Conservation (phyloP, 75 land plant species). For the Sequoiadendron giganteum region DNA sequence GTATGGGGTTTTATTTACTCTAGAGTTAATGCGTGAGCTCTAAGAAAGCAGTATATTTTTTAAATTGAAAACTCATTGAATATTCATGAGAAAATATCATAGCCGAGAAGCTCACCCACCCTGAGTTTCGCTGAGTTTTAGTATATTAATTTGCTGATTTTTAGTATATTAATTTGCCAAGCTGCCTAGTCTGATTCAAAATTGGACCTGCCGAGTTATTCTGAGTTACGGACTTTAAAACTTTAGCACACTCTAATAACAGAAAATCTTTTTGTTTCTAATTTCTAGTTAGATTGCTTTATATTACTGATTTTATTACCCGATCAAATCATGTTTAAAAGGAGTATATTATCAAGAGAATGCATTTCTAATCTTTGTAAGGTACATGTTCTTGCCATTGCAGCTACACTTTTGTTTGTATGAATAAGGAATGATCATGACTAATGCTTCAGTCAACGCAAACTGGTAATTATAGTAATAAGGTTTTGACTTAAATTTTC, state of each 20-base stretch:
- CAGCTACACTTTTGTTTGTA: not conserved
- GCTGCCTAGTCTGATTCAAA: no score
- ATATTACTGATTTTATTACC: not conserved
- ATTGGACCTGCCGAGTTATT: no score
- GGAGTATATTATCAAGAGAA: not conserved
- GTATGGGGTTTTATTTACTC: not conserved
- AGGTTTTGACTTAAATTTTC: not conserved
- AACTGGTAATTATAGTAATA: not conserved
- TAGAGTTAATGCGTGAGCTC: not conserved
- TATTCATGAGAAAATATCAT: no score
- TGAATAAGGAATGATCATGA: not conserved
- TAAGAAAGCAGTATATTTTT: not conserved
- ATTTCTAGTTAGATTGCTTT: not conserved
- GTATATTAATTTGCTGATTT: no score
- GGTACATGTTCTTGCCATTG: not conserved
- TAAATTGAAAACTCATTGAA: no score
- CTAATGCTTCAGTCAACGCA: not conserved
- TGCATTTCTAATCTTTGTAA: not conserved
- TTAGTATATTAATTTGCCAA: no score
- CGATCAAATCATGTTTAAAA: not conserved
- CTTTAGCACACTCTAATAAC: not conserved
- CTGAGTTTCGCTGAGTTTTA: no score
- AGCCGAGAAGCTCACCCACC: no score
- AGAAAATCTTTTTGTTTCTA: not conserved
- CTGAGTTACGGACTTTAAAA: no score